These are phyloP conservation scores for Puccinia polysora DNA, from an alignment of 1,284 basidiomycete species.

Conservation along the genomic window DNA sequence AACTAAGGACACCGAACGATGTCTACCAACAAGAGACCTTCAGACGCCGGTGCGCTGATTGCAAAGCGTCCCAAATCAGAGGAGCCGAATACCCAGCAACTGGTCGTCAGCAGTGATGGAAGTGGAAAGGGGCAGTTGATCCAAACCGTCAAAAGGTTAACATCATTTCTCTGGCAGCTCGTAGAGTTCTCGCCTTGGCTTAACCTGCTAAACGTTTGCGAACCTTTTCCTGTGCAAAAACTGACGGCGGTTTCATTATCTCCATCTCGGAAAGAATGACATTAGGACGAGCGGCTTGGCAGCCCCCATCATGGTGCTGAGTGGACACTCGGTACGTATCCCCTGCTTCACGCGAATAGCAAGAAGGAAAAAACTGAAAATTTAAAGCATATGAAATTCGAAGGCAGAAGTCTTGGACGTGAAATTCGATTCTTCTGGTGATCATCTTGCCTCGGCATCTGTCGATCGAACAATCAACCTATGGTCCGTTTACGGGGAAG, in stretches of 20 bases:
- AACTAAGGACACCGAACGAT: not conserved
- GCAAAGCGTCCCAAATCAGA: slow-evolving; percentile 27
- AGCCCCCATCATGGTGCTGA: slow-evolving; percentile 36
- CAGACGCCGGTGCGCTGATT: slow-evolving; percentile 23
- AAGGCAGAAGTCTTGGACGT: slow-evolving; percentile 51
- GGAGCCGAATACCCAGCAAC: slow-evolving; percentile 30
- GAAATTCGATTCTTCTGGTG: slow-evolving; percentile 50
- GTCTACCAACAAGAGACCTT: slow-evolving; percentile 24
- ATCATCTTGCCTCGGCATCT: slow-evolving; percentile 49
- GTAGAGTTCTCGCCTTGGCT: not conserved
- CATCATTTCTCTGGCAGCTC: not conserved
- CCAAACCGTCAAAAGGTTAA: slow-evolving; percentile 36
- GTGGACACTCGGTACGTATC: slow-evolving; percentile 31
- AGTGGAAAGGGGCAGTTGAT: slow-evolving; percentile 31
- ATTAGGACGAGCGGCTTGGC: slow-evolving; percentile 34
- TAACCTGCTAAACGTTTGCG: not conserved
- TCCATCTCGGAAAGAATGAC: slow-evolving; percentile 12
- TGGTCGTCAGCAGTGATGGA: slow-evolving; percentile 40
- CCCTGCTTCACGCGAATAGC: not conserved
- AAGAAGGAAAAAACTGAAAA: not conserved
- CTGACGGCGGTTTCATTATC: not conserved
- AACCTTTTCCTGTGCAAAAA: not conserved
- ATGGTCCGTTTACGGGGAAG: slow-evolving; percentile 35
- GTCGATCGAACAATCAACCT: slow-evolving; percentile 49
- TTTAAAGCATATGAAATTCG: no score